Conservation (phyloP, 2,329 filamentous ascomycete genomes). For the Penicillium palitans region DNA sequence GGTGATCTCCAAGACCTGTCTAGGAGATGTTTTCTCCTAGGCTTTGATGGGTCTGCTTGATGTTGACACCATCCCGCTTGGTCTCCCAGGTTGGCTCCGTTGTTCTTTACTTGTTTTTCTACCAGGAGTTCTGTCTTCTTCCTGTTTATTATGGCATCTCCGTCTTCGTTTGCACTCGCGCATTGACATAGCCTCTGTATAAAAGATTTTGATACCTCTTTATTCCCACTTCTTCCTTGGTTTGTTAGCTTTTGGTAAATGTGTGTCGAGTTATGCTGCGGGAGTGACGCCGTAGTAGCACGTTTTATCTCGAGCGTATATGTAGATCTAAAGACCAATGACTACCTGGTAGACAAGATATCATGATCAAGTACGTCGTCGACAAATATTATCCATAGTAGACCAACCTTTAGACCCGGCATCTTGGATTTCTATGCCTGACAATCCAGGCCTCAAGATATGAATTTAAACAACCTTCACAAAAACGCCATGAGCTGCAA, state of each 20-base stretch:
- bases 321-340: neutral
- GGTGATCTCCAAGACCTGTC: neutral
- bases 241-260: neutral
- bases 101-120: slow-evolving; percentile 11
- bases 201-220: slow-evolving; percentile 27
- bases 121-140: slow-evolving; percentile 24
- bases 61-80: neutral
- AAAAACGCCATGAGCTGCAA: neutral
- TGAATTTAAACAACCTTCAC: neutral
- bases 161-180: slow-evolving; percentile 18
- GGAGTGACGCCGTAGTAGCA: neutral
- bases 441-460: neutral
- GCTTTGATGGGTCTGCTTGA: neutral
- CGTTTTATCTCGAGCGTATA: neutral
- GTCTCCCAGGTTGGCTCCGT: slow-evolving; percentile 6
- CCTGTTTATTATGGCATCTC: slow-evolving; percentile 20
- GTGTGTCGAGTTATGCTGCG: neutral
- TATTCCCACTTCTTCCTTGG: neutral
- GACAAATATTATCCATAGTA: neutral
- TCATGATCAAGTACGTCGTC: neutral
- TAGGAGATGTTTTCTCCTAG: slow-evolving; percentile 5
- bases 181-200: slow-evolving; percentile 33
- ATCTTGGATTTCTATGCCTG: neutral
- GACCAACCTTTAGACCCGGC: neutral
- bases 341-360: neutral